Percentiles rank a stretch among this genome's conserved stretches.
Conservation (phyloP, 2,329 filamentous ascomycete genomes). For the Aspergillus persii region DNA sequence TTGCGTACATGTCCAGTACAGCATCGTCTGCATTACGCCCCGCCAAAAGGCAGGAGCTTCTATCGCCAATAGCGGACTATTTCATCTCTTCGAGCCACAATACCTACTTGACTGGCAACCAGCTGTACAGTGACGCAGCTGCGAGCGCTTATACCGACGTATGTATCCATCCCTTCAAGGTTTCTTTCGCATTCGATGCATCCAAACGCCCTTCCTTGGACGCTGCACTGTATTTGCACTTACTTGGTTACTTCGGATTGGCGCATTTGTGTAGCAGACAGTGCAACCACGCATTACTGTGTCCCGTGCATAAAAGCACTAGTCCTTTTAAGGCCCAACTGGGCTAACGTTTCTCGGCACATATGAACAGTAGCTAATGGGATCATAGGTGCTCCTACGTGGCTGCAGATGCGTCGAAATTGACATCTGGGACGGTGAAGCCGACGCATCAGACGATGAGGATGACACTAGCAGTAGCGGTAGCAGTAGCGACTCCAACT, state of each 20-base stretch:
- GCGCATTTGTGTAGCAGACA: neutral
- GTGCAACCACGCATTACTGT: neutral
- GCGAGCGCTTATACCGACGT: constrained; percentile 76
- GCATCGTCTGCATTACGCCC: constrained; percentile 44
- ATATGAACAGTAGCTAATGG: constrained; percentile 1
- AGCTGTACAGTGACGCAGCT: constrained; percentile 74
- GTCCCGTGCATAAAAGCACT: neutral
- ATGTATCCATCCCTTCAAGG: constrained; percentile 33
- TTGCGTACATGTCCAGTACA: constrained; percentile 48
- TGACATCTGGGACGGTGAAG: constrained; percentile 83
- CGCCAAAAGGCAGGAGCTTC: constrained; percentile 54
- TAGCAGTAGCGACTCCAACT: constrained; percentile 28
- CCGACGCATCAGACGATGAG: constrained; percentile 34
- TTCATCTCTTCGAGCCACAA: constrained; percentile 96
- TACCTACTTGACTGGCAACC: constrained; percentile 85
- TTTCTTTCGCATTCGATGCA: neutral
- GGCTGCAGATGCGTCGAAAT: constrained; percentile 92
- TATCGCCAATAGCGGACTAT: constrained; percentile 77
- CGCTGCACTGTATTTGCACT: neutral
- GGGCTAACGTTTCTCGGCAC: neutral
- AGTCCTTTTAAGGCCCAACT: neutral
- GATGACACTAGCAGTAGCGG: constrained; percentile 35
- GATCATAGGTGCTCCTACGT: constrained; percentile 62
- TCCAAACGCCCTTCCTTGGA: neutral
- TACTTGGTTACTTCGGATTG: neutral